phyloP scores from a whole-genome alignment of 1,139 yeast species.

The Kazachstania sp. region DNA sequence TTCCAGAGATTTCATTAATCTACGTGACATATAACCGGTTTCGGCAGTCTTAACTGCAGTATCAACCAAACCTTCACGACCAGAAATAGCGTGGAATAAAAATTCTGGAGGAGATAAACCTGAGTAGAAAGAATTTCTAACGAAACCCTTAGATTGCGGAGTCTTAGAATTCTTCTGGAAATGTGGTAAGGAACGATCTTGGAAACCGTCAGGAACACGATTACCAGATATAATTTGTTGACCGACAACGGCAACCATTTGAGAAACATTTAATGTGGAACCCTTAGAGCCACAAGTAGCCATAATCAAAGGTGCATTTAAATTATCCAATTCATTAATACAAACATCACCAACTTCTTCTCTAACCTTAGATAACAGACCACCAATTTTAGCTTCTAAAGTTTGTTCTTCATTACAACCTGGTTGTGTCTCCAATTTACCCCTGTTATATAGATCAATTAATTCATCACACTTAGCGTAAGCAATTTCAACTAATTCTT shows the following conservation, averaged over 20 bases:
- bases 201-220: slow-evolving; percentile 99
- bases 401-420: slow-evolving; percentile 99
- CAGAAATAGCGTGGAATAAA: slow-evolving; percentile 96
- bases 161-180: slow-evolving; percentile 93
- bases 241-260: slow-evolving; percentile 99
- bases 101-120: slow-evolving; percentile 97
- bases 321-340: slow-evolving; percentile 77
- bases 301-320: slow-evolving; percentile 96
- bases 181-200: slow-evolving; percentile 95
- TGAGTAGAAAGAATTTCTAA: slow-evolving; percentile 86
- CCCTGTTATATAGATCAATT: slow-evolving; percentile 68
- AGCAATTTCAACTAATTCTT: slow-evolving; percentile 82
- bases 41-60: slow-evolving; percentile 99
- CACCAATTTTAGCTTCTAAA: slow-evolving; percentile 94
- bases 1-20: slow-evolving; percentile 96
- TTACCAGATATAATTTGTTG: slow-evolving; percentile 98
- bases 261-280: slow-evolving; percentile 94
- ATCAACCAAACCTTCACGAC: slow-evolving; percentile 98
- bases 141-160: slow-evolving; percentile 97
- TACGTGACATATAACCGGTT: slow-evolving; percentile 98
- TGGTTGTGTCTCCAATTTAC: slow-evolving; percentile 94
- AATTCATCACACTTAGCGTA: slow-evolving; percentile 88
- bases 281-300: slow-evolving; percentile 99
- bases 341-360: slow-evolving; percentile 99
- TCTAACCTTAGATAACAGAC: slow-evolving; percentile 89